phyloP scores from a whole-genome alignment of 192 early-diverging fungal genomes.

The Linderina pennispora region DNA sequence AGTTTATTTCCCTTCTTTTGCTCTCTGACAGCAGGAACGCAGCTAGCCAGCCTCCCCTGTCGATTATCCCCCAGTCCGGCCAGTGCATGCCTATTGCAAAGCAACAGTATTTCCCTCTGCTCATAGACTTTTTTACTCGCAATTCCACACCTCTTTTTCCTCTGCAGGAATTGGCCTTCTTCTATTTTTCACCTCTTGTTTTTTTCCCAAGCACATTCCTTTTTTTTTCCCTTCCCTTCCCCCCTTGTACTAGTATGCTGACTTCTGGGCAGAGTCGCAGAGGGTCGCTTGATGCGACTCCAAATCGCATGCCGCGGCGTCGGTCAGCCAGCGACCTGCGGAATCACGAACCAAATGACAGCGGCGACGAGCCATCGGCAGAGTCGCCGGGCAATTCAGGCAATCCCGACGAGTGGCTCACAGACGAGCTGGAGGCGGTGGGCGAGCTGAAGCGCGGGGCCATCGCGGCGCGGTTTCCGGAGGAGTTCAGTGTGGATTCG shows the following conservation, averaged over 20 bases:
- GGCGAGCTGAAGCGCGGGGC: slow-evolving; percentile 48
- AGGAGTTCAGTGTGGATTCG: slow-evolving; percentile 45
- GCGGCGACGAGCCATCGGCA: too few relatives aligned
- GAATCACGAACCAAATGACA: neutral
- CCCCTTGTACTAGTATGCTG: neutral
- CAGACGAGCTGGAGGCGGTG: slow-evolving; percentile 39
- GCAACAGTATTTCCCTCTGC: neutral
- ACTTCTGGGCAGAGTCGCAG: too few relatives aligned
- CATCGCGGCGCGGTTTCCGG: slow-evolving; percentile 46
- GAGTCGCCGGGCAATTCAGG: too few relatives aligned
- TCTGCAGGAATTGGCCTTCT: neutral
- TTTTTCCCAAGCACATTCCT: too few relatives aligned
- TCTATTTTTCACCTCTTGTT: slow-evolving; percentile 1
- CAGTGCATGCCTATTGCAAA: too few relatives aligned
- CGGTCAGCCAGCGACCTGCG: slow-evolving; percentile 8
- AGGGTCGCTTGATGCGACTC: too few relatives aligned
- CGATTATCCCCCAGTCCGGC: neutral
- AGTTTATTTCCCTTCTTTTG: neutral
- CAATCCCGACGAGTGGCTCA: slow-evolving; percentile 20
- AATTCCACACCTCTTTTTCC: too few relatives aligned
- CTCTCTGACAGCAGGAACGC: too few relatives aligned
- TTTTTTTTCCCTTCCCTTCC: neutral
- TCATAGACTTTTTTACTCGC: too few relatives aligned
- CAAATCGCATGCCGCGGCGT: slow-evolving; percentile 1
- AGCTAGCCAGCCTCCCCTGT: neutral